These are phyloP conservation scores for Mycena latifolia DNA, from an alignment of 768 basidiomycete genomes.

Conservation along the genomic window DNA sequence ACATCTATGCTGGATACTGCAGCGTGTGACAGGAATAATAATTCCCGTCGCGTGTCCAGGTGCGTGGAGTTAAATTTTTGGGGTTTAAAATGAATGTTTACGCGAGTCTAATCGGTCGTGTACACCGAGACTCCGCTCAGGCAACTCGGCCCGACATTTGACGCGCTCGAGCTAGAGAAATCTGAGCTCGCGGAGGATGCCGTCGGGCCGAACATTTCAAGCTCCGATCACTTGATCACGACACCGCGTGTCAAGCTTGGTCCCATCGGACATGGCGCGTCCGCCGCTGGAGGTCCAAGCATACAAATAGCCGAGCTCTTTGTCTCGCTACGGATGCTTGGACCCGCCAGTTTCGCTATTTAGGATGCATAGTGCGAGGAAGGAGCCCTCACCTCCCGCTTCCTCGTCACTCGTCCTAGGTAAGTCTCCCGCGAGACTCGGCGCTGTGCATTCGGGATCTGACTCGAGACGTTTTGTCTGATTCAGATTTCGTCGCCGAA, in stretches of 20 bases:
- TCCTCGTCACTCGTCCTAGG: slow-evolving; percentile 6
- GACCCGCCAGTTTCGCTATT: background rate
- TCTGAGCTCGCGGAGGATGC: too few relatives aligned
- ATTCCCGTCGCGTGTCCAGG: too few relatives aligned
- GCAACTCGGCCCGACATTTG: too few relatives aligned
- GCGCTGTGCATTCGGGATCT: background rate
- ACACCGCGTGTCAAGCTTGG: background rate
- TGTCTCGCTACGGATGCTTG: background rate
- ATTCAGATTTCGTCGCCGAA: background rate
- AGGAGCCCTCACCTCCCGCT: slow-evolving; percentile 14
- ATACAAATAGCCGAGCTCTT: background rate
- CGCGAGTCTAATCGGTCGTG: too few relatives aligned
- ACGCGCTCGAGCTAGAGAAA: too few relatives aligned
- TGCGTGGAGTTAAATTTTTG: too few relatives aligned
- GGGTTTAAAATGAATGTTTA: too few relatives aligned
- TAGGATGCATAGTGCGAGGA: background rate
- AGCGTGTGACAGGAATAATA: too few relatives aligned
- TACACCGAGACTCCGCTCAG: too few relatives aligned
- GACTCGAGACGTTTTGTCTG: background rate
- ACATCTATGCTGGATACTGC: too few relatives aligned
- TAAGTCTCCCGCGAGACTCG: background rate
- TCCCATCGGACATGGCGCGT: background rate
- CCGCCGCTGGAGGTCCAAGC: slow-evolving; percentile 1
- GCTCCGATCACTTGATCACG: background rate
- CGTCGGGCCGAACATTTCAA: background rate